phyloP scores from a whole-genome alignment of 139 green algal species.

The Chlorella sp. region DNA sequence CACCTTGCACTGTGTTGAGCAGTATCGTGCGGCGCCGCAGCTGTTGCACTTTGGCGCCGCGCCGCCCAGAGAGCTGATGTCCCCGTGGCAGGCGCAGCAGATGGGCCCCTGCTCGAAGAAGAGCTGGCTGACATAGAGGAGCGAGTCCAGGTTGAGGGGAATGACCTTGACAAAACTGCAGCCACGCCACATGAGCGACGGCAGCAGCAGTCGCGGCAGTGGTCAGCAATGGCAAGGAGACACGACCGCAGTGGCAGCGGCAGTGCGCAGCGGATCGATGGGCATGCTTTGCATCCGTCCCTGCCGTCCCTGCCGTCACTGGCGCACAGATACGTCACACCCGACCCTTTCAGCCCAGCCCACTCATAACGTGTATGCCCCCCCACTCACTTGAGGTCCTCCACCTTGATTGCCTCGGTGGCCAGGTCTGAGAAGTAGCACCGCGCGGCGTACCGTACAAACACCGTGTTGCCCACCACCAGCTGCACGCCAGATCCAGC shows the following conservation, averaged over 20 bases:
- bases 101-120: conserved; percentile 29
- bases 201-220: background rate
- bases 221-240: background rate
- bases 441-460: conserved; percentile 43
- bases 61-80: conserved; percentile 8
- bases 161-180: conserved; percentile 38
- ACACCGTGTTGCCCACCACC: conserved; percentile 31
- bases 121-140: conserved; percentile 31
- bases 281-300: background rate
- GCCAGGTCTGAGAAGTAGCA: conserved; percentile 47
- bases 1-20: conserved; percentile 18
- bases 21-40: conserved; percentile 35
- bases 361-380: conserved; percentile 1
- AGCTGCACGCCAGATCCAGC: too few relatives aligned
- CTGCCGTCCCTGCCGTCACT: background rate
- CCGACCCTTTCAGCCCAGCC: background rate
- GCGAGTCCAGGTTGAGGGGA: conserved; percentile 23
- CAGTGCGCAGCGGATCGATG: too few relatives aligned
- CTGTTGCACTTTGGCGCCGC: conserved; percentile 13
- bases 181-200: conserved; percentile 1
- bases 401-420: conserved; percentile 39
- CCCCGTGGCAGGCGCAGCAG: conserved; percentile 19
- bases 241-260: too few relatives aligned
- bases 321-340: background rate
- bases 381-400: conserved; percentile 4